Conservation (phyloP, 768 basidiomycete species). For the Boletus rufocinnamomeus region DNA sequence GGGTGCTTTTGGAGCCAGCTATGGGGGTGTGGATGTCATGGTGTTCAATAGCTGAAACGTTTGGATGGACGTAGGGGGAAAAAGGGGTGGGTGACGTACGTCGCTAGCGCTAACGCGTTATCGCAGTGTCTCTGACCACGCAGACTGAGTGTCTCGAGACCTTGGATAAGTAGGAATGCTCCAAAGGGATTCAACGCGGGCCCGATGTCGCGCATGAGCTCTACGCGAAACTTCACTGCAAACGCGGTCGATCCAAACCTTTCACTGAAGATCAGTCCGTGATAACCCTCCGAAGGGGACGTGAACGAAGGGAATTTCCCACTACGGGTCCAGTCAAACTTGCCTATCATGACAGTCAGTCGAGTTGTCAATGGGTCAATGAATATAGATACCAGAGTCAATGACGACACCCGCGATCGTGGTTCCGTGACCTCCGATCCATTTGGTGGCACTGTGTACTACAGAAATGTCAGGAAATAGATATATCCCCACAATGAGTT, state of each 20-base stretch:
- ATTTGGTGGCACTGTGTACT: slow-evolving; percentile 65
- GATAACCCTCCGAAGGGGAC: slow-evolving; percentile 56
- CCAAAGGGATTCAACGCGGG: slow-evolving; percentile 55
- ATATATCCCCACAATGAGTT: neutral
- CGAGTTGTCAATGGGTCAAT: neutral
- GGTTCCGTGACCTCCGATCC: slow-evolving; percentile 70
- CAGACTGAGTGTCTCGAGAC: slow-evolving; percentile 63
- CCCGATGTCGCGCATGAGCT: slow-evolving; percentile 55
- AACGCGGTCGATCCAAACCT: slow-evolving; percentile 54
- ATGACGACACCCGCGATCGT: slow-evolving; percentile 65
- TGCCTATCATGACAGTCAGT: slow-evolving; percentile 38
- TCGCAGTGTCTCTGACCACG: slow-evolving; percentile 58
- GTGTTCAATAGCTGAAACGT: neutral
- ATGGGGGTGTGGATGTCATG: neutral
- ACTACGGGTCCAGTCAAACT: slow-evolving; percentile 56
- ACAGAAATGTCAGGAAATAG: neutral
- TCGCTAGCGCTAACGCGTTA: slow-evolving; percentile 57
- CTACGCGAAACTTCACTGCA: slow-evolving; percentile 52
- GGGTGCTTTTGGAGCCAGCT: slow-evolving; percentile 64
- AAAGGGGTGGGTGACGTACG: slow-evolving; percentile 23
- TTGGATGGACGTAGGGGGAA: neutral
- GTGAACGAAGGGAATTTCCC: slow-evolving; percentile 60
- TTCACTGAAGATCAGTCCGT: slow-evolving; percentile 52
- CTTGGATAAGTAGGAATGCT: slow-evolving; percentile 59
- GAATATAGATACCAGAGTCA: slow-evolving; percentile 48